Evolutionary conservation across 2,329 filamentous ascomycete species (phyloP), one percentile per base, ranked within the genome.

Genomic region (Didymella arachidicola): DNA sequence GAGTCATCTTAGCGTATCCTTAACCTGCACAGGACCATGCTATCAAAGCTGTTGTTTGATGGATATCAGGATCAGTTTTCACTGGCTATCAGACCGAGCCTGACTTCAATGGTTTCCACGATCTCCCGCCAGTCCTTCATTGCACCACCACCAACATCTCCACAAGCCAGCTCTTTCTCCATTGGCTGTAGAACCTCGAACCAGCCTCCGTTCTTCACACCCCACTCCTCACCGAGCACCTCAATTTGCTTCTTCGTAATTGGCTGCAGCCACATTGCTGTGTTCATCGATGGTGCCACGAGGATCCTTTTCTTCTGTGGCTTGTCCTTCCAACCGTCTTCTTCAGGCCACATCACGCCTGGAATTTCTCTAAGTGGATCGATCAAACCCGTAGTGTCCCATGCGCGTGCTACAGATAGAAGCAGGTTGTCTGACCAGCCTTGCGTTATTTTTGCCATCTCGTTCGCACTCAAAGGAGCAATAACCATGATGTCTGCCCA

Each of bases 201-300:
- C 89, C 82, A 83, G 2, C 73, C 74, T 14, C 73, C 72, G 34
- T 74, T 75, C 44, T 65, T 64, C 8, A 71, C 67, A 6, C 88
- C 89, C 92, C 93, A 97, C 57, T 93, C 90, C 46, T 89, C 84
- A 62, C 88, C 84, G 45, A 97, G 79, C 0, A 90, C 80, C 39
- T 79, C 79, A 36, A 97, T 78, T 63, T 97, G 92, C 62, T 85
- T 86, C 48, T 79, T 82, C 1, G 93, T 97, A 44, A 96, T 80
- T 2, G 93, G 93, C 73, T 97, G 92, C 54, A 83, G 81, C 89
- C 91, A 96, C 93, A 97, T 97, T 4, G 89, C 87, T 25, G 87
- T 92, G 75, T 97, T 97, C 92, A 97, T 96, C 29, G 90, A 88
- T 1, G 89, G 88, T 2, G 90, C 90, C 0, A 94, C 89, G 1